These are phyloP conservation scores for Viola pubescens DNA, from an alignment of 441 rosid species.

Conservation along the genomic window DNA sequence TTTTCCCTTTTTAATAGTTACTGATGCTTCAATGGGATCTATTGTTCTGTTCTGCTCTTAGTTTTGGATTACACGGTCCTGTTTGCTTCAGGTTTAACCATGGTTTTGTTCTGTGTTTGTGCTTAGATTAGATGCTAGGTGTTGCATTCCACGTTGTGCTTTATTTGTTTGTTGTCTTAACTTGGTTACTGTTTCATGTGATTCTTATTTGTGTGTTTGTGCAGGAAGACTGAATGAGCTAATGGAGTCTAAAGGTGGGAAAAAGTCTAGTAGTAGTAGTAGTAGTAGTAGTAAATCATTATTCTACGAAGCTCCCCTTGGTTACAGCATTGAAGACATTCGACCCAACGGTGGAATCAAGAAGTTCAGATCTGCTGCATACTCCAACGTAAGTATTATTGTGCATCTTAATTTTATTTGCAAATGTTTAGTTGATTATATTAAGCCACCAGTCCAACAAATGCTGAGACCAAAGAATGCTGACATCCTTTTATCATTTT, in stretches of 20 bases:
- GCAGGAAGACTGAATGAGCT: constrained; percentile 50
- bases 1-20: too few relatives aligned
- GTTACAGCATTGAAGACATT: constrained; percentile 85
- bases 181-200: not conserved
- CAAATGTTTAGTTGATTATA: not conserved
- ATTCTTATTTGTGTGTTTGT: not conserved
- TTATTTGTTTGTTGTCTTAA: not conserved
- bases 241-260: constrained; percentile 89
- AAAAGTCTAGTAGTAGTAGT: constrained; percentile 59
- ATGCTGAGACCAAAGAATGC: not conserved
- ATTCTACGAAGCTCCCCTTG: constrained; percentile 87
- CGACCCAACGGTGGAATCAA: constrained; percentile 84
- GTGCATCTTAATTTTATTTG: not conserved
- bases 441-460: too few relatives aligned
- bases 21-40: too few relatives aligned
- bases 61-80: too few relatives aligned
- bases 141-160: too few relatives aligned
- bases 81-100: too few relatives aligned
- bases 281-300: constrained; percentile 47
- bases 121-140: too few relatives aligned
- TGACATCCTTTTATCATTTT: not conserved
- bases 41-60: too few relatives aligned
- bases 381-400: constrained; percentile 62
- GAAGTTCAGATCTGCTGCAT: constrained; percentile 88
- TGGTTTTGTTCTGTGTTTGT: too few relatives aligned